A percentile compares a stretch with the other conserved stretches of the same genome.
These are phyloP conservation scores for Babesia gibsoni DNA, from an alignment of 169 alveolate genomes.

Conservation along the genomic window DNA sequence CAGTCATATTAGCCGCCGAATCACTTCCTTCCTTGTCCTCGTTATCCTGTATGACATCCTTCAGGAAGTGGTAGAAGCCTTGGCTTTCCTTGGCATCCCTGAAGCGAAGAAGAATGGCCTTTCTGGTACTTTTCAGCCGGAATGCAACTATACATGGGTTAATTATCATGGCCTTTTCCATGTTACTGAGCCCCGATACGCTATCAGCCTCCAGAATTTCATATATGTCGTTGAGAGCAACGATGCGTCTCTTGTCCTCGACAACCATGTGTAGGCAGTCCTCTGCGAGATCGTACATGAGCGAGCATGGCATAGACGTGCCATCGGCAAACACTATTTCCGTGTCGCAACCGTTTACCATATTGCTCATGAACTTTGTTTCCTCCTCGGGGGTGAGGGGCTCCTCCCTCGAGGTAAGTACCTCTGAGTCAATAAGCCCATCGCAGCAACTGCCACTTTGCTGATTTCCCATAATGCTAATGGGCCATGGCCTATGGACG, in stretches of 20 bases:
- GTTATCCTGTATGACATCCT: constrained; percentile 23
- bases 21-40: not conserved
- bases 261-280: constrained; percentile 23
- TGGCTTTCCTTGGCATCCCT: constrained; percentile 15
- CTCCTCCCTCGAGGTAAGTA: not conserved
- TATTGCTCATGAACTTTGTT: constrained; percentile 9
- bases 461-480: constrained; percentile 23
- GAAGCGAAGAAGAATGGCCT: constrained; percentile 40
- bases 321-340: constrained; percentile 32
- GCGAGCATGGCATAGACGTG: constrained; percentile 25
- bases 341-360: constrained; percentile 46
- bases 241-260: constrained; percentile 15
- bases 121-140: constrained; percentile 23
- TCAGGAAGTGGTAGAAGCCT: constrained; percentile 34
- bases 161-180: not conserved
- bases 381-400: constrained; percentile 28
- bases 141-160: constrained; percentile 27
- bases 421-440: not conserved
- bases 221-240: constrained; percentile 18
- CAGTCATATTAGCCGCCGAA: not conserved
- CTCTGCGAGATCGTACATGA: constrained; percentile 27
- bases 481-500: not conserved
- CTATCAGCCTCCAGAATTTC: constrained; percentile 10
- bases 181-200: constrained; percentile 31
- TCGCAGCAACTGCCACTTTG: constrained; percentile 22